A percentile compares a stretch with the other conserved stretches of the same genome.
phyloP scores from a whole-genome alignment of 148 eudicot species.

The Selenicereus undatus region DNA sequence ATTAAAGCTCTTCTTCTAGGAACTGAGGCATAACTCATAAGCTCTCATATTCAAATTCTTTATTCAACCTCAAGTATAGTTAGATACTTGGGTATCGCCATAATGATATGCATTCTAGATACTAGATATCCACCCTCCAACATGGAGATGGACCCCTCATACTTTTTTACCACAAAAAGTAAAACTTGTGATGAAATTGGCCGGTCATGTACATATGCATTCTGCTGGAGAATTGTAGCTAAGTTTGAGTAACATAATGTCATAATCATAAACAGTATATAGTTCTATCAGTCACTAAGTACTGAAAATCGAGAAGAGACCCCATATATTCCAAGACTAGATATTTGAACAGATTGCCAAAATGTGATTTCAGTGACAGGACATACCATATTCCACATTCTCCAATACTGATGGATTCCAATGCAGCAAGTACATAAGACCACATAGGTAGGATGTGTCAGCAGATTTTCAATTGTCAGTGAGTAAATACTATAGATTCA shows the following conservation, averaged over 20 bases:
- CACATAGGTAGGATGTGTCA: constrained; percentile 15
- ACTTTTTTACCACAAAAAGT: not conserved
- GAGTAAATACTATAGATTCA: constrained; percentile 1
- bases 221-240: not conserved
- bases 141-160: not conserved
- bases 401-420: constrained; percentile 76
- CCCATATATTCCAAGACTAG: not conserved
- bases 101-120: no score
- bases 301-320: not conserved
- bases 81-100: not conserved
- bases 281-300: not conserved
- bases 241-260: not conserved
- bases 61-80: not conserved
- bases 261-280: not conserved
- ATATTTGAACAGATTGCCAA: not conserved
- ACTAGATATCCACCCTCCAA: not conserved
- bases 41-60: not conserved
- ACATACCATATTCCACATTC: constrained; percentile 99
- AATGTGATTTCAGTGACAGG: constrained; percentile 5
- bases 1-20: not conserved
- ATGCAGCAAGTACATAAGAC: constrained; percentile 22
- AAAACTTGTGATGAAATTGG: not conserved
- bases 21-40: not conserved
- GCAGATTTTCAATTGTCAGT: not conserved
- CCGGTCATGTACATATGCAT: not conserved